Percentiles rank a stretch among this genome's conserved stretches.
Evolutionary conservation across 1,139 yeast species (phyloP).

Genomic region (Debaryomyces udenii): DNA sequence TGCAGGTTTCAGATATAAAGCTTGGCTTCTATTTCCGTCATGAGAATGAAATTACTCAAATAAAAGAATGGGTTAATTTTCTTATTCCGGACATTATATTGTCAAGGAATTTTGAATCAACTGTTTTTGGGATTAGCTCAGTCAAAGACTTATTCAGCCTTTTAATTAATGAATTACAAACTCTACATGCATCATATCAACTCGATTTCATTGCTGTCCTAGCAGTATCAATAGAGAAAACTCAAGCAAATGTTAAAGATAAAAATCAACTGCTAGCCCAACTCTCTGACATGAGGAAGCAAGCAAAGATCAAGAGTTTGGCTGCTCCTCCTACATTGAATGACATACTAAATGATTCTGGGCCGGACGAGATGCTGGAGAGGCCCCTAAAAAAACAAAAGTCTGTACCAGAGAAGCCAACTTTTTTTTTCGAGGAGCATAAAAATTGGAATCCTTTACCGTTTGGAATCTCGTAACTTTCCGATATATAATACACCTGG

Average conservation of each 20-base stretch:
- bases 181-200: not conserved
- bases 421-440: constrained; percentile 31
- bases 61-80: constrained; percentile 17
- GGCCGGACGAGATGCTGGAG: constrained; percentile 7
- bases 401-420: not conserved
- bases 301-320: constrained; percentile 10
- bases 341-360: constrained; percentile 14
- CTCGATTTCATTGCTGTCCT: constrained; percentile 1
- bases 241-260: not conserved
- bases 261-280: not conserved
- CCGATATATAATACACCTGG: not conserved
- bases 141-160: not conserved
- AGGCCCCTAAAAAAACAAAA: constrained; percentile 7
- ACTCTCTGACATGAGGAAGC: constrained; percentile 6
- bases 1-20: constrained; percentile 3
- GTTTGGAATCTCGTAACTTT: constrained; percentile 27
- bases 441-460: constrained; percentile 38
- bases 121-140: not conserved
- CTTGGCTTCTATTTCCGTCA: constrained; percentile 11
- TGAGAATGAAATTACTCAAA: constrained; percentile 15
- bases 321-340: constrained; percentile 18
- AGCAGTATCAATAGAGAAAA: constrained; percentile 3
- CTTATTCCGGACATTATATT: constrained; percentile 12
- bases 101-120: not conserved
- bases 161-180: not conserved